Evolutionary conservation across 2,329 filamentous ascomycete species (phyloP), one percentile per base, ranked within the genome.

Genomic region (Penicillium sp.): DNA sequence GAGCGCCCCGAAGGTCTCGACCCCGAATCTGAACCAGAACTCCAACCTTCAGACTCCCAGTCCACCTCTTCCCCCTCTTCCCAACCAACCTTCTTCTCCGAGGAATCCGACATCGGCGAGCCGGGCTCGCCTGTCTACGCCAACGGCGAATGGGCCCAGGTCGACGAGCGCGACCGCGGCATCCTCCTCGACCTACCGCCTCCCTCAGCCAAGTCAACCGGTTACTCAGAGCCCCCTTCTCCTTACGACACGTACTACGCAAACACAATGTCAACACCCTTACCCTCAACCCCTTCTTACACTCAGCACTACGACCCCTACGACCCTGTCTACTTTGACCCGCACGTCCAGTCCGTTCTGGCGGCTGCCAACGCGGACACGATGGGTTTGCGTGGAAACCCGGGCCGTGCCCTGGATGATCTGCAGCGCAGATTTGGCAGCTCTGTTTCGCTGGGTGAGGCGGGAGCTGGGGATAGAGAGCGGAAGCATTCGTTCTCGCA

Each of bases 81-180:
- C 15, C 58, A 60, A 6, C 60, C 65, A 45, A 62, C 65, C 7
- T 63, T 66, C 54, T 64, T 63, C 41, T 66, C 64, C 14, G 62
- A 64, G 10, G 70, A 67, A 50, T 68, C 67, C 20, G 71, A 73
- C 4, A 67, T 74, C 7, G 72, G 72, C 45, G 72, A 74, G 48
- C 72, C 72, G 1, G 72, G 72, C 11, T 71, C 70, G 5, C 66
- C 69, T 0, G 67, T 69, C 47, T 67, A 69, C 48, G 67, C 67
- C 22, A 69, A 69, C 39, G 65, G 67, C 22, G 65, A 69, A 54
- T 68, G 67, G 65, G 60, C 62, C 14, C 61, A 67, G 38, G 63
- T 69, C 34, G 60, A 68, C 54, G 67, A 60, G 41, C 65, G 67
- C 48, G 76, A 70, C 51, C 63, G 67, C 25, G 67, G 67, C 35